Percentiles rank a stretch among this genome's conserved stretches.
These are phyloP conservation scores for Lindgomyces ingoldianus DNA, from an alignment of 495 filamentous ascomycete genomes.

Conservation along the genomic window DNA sequence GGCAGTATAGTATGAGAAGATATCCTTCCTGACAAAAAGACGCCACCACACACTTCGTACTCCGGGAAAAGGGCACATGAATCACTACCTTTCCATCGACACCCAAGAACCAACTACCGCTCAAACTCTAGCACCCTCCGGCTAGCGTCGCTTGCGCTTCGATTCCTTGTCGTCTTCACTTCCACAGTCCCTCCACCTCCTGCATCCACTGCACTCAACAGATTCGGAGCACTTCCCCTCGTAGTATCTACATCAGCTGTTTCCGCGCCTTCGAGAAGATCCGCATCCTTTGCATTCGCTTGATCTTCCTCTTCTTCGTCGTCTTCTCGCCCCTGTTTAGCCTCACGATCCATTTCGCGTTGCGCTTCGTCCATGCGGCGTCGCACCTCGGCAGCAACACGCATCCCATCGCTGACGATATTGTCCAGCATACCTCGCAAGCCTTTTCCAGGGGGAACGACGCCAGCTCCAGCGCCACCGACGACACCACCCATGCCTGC, in stretches of 20 bases:
- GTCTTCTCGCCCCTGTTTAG: constrained; percentile 54
- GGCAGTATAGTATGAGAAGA: no score
- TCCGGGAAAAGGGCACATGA: no score
- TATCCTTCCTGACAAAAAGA: no score
- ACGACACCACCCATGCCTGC: constrained; percentile 22
- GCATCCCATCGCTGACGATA: constrained; percentile 94
- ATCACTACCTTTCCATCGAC: no score
- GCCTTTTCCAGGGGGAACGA: constrained; percentile 70
- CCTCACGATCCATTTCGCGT: constrained; percentile 77
- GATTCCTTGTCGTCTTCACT: constrained; percentile 25
- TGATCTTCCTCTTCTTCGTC: constrained; percentile 72
- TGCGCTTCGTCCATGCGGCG: constrained; percentile 93
- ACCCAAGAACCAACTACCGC: no score
- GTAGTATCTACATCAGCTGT: constrained; percentile 56
- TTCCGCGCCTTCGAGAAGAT: constrained; percentile 78
- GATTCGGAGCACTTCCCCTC: constrained; percentile 15
- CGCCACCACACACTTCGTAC: no score
- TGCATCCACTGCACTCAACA: constrained; percentile 11
- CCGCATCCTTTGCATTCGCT: constrained; percentile 67
- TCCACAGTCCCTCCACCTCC: constrained; percentile 8
- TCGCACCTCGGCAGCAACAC: constrained; percentile 87
- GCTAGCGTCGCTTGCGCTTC: constrained; percentile 37
- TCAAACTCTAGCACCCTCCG: constrained; percentile 45
- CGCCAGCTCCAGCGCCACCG: constrained; percentile 48
- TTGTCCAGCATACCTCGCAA: constrained; percentile 92